Evolutionary conservation across 257 asterid species (phyloP), one percentile per base, ranked within the genome.

Genomic region (Solanum chilense): DNA sequence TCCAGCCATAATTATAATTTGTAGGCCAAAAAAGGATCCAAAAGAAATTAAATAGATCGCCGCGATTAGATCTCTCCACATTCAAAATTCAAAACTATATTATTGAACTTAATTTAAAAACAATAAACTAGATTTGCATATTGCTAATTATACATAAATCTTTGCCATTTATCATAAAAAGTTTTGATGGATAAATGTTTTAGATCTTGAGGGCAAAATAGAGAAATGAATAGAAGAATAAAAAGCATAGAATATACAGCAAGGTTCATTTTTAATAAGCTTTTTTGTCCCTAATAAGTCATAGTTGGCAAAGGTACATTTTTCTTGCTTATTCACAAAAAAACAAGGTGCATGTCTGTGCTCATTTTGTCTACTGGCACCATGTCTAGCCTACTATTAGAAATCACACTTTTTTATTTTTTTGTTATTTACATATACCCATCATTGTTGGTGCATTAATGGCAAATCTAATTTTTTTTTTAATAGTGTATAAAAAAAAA

Each of bases 251-350:
- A 47, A 31, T 80, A 80, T 80, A 47, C 84, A 47, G 18, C 42
- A 71, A 58, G 60, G 52, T 56, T 62, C 49, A 73, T 62, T 52
- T 42, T 25, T 25, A 76, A 42, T 76, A 56, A 25, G 25, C 14
- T 25, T 77, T 25, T 77, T 77, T 77, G 84, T 77, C 62, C 41
- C 84, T 37, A 71, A 3, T 71, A 80, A 16, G 68, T 45, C 68
- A 47, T 80, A 80, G 84, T 80, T 88, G 90, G 89, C 91, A 89
- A 87, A 85, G 58, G 85, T 87, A 90, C 90, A 85, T 73, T 87
- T 87, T 56, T 87, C 87, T 90, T 87, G 86, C n/a, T 83, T 52
- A 80, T 80, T 45, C 68, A 25, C 84, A 80, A 25, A 75, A 39
- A 45, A 45, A 5, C 41, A 15, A 25, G 62, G 68, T 80, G 84